A percentile compares a stretch with the other conserved stretches of the same genome.
Evolutionary conservation across 1,139 yeast species (phyloP).

Genomic region (Kazachstania sp.): DNA sequence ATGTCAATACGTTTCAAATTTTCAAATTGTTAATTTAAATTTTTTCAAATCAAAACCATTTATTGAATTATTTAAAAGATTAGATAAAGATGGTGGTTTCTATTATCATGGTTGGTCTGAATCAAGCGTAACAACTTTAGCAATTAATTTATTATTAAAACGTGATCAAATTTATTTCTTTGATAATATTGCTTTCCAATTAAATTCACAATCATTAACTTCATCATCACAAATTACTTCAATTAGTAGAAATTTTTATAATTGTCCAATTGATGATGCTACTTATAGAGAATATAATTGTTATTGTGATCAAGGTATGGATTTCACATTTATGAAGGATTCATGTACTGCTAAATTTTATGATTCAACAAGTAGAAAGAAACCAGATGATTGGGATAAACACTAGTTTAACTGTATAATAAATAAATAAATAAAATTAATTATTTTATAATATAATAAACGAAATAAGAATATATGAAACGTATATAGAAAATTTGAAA

Average conservation of each 20-base stretch:
- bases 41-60: slow-evolving; percentile 71
- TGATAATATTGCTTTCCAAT: slow-evolving; percentile 49
- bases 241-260: slow-evolving; percentile 28
- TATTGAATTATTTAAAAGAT: slow-evolving; percentile 52
- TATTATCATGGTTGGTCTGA: slow-evolving; percentile 91
- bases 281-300: slow-evolving; percentile 45
- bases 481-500: no score
- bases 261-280: slow-evolving; percentile 53
- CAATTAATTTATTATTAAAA: slow-evolving; percentile 62
- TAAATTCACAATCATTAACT: slow-evolving; percentile 42
- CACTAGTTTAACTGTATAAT: no score
- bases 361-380: slow-evolving; percentile 38
- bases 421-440: no score
- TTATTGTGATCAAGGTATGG: slow-evolving; percentile 56
- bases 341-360: slow-evolving; percentile 51
- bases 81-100: slow-evolving; percentile 76
- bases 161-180: slow-evolving; percentile 62
- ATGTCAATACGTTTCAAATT: slow-evolving; percentile 83
- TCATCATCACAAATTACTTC: background rate
- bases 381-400: slow-evolving; percentile 48
- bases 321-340: slow-evolving; percentile 55
- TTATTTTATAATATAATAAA: background rate
- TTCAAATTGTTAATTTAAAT: slow-evolving; percentile 64
- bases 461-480: background rate
- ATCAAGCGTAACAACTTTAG: slow-evolving; percentile 82